Base-by-base conservation (phyloP, 1,284 basidiomycete genomes). In the Lentinula novae-zelandiae region DNA sequence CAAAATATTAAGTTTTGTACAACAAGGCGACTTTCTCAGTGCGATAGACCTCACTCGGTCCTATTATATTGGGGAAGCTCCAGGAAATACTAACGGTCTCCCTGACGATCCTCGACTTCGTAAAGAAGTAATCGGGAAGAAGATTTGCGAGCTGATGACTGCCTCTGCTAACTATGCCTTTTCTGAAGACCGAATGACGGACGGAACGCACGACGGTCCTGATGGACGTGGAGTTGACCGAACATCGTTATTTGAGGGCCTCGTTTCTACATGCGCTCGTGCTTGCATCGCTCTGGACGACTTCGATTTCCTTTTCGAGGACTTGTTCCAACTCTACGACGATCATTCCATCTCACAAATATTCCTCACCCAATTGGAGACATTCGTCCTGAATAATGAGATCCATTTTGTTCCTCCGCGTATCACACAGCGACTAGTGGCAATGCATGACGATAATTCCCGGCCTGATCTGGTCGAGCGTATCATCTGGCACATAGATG, bases 401-500 rank as follows among this genome's bases (percentile, higher is more conserved):
- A 83, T 99, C 39, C 82, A 80, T 10, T 80, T 83, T 39, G 83
- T 96, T 4, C 94, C 97, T 3, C 93, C 94, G 6, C 84, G 87
- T 52, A 89, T 98, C 53, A 91, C 93, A 5, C 95, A 99, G 72
- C 82, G 87, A 49, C 78, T 99, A 22, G 82, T 99, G 53, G 82
- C 83, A 1, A 78, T 93, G 62, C 92, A 97, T 67, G 89, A 90
- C 56, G 83, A 89, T 40, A 82, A 86, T 44, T 79, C 79, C 5
- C 85, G 89, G 59, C 88, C 89, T 20, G 90, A 91, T 55, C 79
- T 87, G 2, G 92, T 93, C 1, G 95, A 99, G 71, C 82, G 85
- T 44, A 80, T 99, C 62, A 96, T 99, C 59, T 98, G 95, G 93
- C 94, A 97, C 71, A 93, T 98, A 62, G 92, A 98, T 66, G 95